These are phyloP conservation scores for Cytospora piceae DNA, from an alignment of 2,329 filamentous ascomycete species.

Conservation along the genomic window DNA sequence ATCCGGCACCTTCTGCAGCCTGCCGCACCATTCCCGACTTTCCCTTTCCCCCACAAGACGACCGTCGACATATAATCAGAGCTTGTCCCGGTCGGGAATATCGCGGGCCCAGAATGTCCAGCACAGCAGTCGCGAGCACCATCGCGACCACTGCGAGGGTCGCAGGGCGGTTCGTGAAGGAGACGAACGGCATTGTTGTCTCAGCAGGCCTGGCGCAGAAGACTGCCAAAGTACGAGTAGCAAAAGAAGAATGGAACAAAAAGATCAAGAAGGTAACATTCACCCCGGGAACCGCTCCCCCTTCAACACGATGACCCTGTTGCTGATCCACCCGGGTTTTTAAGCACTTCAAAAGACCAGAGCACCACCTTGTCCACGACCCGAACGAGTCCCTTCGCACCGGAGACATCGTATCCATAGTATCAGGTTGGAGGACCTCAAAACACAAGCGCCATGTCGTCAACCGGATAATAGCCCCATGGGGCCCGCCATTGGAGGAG, in stretches of 20 bases:
- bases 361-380: conserved; percentile 76
- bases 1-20: not conserved
- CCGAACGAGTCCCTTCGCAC: conserved; percentile 72
- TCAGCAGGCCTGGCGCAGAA: conserved; percentile 78
- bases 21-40: not conserved
- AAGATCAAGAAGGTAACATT: conserved; percentile 68
- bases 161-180: conserved; percentile 4
- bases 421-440: conserved; percentile 66
- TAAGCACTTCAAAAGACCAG: conserved; percentile 69
- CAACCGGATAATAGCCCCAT: conserved; percentile 72
- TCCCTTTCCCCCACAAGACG: not conserved
- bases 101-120: conserved; percentile 16
- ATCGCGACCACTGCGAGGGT: conserved; percentile 15
- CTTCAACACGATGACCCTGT: not conserved
- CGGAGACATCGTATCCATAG: conserved; percentile 76
- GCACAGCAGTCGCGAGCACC: conserved; percentile 18
- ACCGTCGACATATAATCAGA: not conserved
- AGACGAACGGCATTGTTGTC: conserved; percentile 66
- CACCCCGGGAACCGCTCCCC: not conserved
- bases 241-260: conserved; percentile 72
- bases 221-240: conserved; percentile 78
- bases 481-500: conserved; percentile 63
- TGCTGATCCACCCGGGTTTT: not conserved
- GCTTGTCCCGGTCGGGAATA: conserved; percentile 1
- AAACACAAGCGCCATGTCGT: conserved; percentile 75